phyloP scores from a whole-genome alignment of 768 basidiomycete species.

The Tricholoma matsutake region DNA sequence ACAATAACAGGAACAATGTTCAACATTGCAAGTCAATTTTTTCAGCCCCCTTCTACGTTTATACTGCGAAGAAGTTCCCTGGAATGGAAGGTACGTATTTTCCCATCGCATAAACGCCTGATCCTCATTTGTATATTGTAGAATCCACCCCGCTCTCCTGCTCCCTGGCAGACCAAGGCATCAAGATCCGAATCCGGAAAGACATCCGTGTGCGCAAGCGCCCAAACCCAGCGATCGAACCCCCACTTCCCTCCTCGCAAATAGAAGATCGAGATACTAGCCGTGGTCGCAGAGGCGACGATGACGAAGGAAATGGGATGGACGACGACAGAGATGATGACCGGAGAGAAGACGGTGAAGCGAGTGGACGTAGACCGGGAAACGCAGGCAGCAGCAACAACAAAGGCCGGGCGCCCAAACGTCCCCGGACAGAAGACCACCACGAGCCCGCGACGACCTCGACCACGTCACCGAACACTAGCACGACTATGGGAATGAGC shows the following conservation, averaged over 20 bases:
- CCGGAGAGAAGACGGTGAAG: slow-evolving; percentile 6
- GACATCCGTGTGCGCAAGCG: slow-evolving; percentile 84
- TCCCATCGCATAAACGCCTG: no score
- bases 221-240: slow-evolving; percentile 42
- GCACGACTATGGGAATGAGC: slow-evolving; percentile 4
- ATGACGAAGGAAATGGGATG: slow-evolving; percentile 17
- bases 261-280: slow-evolving; percentile 6
- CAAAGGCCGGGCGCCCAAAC: slow-evolving; percentile 27
- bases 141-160: slow-evolving; percentile 89
- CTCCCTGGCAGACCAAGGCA: slow-evolving; percentile 91
- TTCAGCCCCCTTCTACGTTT: slow-evolving; percentile 89
- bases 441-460: slow-evolving; percentile 5
- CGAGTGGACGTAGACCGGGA: neutral
- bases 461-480: neutral
- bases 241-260: slow-evolving; percentile 25
- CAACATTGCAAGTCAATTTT: slow-evolving; percentile 89
- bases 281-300: slow-evolving; percentile 11
- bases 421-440: slow-evolving; percentile 34
- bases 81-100: slow-evolving; percentile 84
- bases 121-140: no score
- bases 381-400: neutral
- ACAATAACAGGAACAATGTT: slow-evolving; percentile 62
- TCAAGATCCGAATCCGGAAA: slow-evolving; percentile 92
- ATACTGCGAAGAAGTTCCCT: slow-evolving; percentile 94
- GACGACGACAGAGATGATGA: slow-evolving; percentile 26